Conservation (phyloP, 2,329 filamentous ascomycete genomes). For the Lachnellula willkommii region DNA sequence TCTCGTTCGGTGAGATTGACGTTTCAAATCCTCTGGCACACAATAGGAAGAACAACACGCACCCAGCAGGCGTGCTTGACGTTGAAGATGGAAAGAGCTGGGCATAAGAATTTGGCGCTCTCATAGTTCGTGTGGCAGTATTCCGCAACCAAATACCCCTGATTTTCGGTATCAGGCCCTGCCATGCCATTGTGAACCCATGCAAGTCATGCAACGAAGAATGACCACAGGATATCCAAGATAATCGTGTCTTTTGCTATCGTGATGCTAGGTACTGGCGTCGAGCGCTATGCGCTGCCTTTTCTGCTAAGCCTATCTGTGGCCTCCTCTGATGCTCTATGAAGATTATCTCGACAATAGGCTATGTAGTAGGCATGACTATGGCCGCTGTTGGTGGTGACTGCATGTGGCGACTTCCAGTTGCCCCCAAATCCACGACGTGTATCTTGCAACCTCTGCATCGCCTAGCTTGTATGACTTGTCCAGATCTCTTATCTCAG, state of each 20-base stretch:
- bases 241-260: conserved; percentile 60
- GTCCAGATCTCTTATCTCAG: not conserved
- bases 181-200: conserved; percentile 11
- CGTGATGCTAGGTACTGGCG: conserved; percentile 68
- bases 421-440: conserved; percentile 12
- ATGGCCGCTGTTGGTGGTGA: conserved; percentile 32
- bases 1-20: not conserved
- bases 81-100: not conserved
- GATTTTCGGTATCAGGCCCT: conserved; percentile 8
- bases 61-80: not conserved
- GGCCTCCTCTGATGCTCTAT: conserved; percentile 49
- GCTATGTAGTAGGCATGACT: conserved; percentile 46
- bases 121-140: not conserved
- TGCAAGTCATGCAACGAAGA: conserved; percentile 30
- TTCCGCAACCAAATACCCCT: not conserved
- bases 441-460: conserved; percentile 3
- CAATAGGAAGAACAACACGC: not conserved
- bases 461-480: conserved; percentile 2
- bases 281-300: conserved; percentile 54
- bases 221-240: conserved; percentile 34
- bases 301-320: conserved; percentile 45
- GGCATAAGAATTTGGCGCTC: not conserved
- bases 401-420: conserved; percentile 26
- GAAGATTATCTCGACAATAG: conserved; percentile 64
- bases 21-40: not conserved